Base-by-base conservation (phyloP, 306 rosid species). In the Datisca glomerata region DNA sequence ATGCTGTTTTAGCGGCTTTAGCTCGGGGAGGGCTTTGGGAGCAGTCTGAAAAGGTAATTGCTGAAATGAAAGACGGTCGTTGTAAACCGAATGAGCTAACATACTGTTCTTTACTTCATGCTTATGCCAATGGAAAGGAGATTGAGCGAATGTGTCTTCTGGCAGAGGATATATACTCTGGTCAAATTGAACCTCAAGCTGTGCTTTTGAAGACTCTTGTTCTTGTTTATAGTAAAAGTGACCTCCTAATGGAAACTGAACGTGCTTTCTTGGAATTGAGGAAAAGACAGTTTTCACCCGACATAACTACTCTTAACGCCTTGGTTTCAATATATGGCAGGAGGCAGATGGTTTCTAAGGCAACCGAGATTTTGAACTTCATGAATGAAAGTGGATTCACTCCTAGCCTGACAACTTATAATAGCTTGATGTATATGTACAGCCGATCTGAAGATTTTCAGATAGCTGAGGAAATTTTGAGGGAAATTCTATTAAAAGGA, bases 11-110 rank as follows among this genome's bases (percentile, higher is more conserved):
- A 54, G 93, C 95, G 2, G 97, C 97, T 0, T 64, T 89, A 63
- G 97, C 86, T 46, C 82, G 93, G 38, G 95, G 93, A 36, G 93
- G 93, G 43, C 92, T 76, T 48, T 89, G 94, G 86, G 72, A 83
- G 64, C 95, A 76, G 24, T 70, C 94, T 4, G 94, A 89, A 66
- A 89, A 74, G 67, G 59, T 89, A 16, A 67, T 83, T 37, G 66
- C 89, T 7, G 93, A 83, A 70, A 89, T 89, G 97, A 66, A 60
- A 63, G 64, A 68, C 13, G 66, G 89, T 38, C 59, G 65, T 21
- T 89, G 95, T 58, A 83, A 68, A 58, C 94, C 97, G 15, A 83
- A 77, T 27, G 97, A 89, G 61, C 66, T 74, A 18, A 64, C 97
- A 1, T 80, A 83, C 64, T 69, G 89, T 56, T 89, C 93, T 53